These are phyloP conservation scores for Phialophora macrospora DNA, from an alignment of 2,329 filamentous ascomycete genomes.

Conservation along the genomic window DNA sequence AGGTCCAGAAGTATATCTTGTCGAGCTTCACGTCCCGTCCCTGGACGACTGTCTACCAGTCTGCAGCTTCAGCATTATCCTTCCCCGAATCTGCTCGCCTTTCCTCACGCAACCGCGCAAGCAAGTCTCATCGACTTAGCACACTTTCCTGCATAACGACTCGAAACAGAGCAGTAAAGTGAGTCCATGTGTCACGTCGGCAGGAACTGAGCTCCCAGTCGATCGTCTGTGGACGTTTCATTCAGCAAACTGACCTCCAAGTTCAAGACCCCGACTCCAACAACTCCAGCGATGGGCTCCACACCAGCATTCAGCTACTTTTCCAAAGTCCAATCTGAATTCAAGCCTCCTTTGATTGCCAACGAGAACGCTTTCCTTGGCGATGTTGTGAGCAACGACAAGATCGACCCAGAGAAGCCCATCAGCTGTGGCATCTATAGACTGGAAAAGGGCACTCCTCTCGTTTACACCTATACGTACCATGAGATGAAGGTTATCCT, in stretches of 20 bases:
- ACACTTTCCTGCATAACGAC: not conserved
- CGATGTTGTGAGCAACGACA: slow-evolving; percentile 64
- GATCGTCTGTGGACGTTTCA: not conserved
- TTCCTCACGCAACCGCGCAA: not conserved
- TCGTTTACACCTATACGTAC: slow-evolving; percentile 72
- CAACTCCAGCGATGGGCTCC: slow-evolving; percentile 25
- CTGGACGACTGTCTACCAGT: slow-evolving; percentile 16
- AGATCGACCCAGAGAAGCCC: slow-evolving; percentile 62
- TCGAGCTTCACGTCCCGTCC: slow-evolving; percentile 15
- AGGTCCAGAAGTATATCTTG: slow-evolving; percentile 23
- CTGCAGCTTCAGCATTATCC: slow-evolving; percentile 14
- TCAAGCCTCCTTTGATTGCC: slow-evolving; percentile 68
- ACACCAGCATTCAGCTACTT: slow-evolving; percentile 52
- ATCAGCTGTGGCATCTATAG: slow-evolving; percentile 70
- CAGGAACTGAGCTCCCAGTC: not conserved
- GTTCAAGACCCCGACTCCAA: slow-evolving; percentile 5
- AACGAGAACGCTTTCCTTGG: slow-evolving; percentile 72
- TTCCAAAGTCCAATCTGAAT: slow-evolving; percentile 62
- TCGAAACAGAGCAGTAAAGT: slow-evolving; percentile 8
- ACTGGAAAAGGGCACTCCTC: slow-evolving; percentile 68
- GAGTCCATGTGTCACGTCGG: not conserved
- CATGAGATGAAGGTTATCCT: slow-evolving; percentile 77
- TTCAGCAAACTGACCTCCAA: slow-evolving; percentile 26
- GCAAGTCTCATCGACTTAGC: not conserved
- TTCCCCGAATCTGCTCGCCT: slow-evolving; percentile 16